Evolutionary conservation across 495 filamentous ascomycete genomes (phyloP), one percentile per base, ranked within the genome.

Genomic region (Aspergillus egyptiacus): DNA sequence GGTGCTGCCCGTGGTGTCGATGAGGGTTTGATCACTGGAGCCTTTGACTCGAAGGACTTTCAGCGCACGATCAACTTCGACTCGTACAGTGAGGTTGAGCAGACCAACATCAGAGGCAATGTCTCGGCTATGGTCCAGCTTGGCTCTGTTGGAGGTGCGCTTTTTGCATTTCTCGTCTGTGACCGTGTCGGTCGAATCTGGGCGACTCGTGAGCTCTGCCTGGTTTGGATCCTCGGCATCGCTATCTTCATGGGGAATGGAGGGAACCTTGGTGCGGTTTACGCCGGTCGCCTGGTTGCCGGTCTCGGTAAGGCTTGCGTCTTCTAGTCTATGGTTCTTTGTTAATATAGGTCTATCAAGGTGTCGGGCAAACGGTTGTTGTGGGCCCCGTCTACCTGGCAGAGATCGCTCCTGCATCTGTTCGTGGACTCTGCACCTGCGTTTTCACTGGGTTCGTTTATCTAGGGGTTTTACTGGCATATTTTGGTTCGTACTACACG

Each of bases 111-210:
- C 66, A 80, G 83, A 55, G 82, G 71, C 28, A 86, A 86, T 64
- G 80, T 87, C 19, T 81, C 83, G 1, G 69, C 82, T 11, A 87
- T 87, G 83, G 83, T 86, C 1, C 83, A 86, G 55, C 78, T 86
- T 45, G 83, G 83, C 7, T 80, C 75, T 18, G 79, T 87, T 8
- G 79, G 68, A 5, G 83, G 83, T 13, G 81, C 81, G 25, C 68
- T 84, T 7, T 71, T 85, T 57, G 83, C 83, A 6, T 86, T 86
- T 63, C 53, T 80, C 10, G 64, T 84, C 20, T 85, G 81, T 54
- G 83, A 88, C 55, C 79, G 76, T 43, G 77, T 86, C 50, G 82
- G 82, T 19, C 79, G 83, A 53, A 70, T 85, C 33, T 84, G 81
- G 80, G 83, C 84, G 2, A 86, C 84, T 5, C 74, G 82, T 3